These are phyloP conservation scores for Coemansia sp. DNA, from an alignment of 192 early-diverging fungal genomes.

Conservation along the genomic window DNA sequence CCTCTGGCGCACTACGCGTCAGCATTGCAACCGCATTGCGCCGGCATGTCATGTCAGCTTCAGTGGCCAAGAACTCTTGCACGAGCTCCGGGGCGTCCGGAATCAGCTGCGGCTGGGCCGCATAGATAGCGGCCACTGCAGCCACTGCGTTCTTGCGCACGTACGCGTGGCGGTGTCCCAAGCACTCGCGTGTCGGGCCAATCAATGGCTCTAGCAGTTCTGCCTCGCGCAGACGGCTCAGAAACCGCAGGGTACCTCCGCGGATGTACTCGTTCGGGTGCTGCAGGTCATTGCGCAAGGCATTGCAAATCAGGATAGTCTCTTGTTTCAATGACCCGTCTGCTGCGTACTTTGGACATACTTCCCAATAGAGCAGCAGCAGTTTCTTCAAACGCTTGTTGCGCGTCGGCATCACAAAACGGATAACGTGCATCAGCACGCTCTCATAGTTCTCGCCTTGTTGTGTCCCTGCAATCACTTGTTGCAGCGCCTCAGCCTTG, in stretches of 20 bases:
- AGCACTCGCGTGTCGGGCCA: constrained; percentile 81
- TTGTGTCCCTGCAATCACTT: constrained; percentile 83
- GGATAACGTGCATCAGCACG: constrained; percentile 97
- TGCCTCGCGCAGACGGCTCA: constrained; percentile 93
- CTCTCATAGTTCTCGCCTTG: constrained; percentile 89
- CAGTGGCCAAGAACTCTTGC: constrained; percentile 63
- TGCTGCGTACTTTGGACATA: constrained; percentile 87
- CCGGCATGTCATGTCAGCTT: constrained; percentile 89
- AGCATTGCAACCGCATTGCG: constrained; percentile 96
- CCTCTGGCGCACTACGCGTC: constrained; percentile 67
- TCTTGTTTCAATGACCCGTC: constrained; percentile 94
- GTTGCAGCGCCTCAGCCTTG: constrained; percentile 94
- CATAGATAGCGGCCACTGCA: constrained; percentile 87
- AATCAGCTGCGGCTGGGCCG: constrained; percentile 85
- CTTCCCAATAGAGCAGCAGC: constrained; percentile 95
- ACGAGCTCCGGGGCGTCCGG: constrained; percentile 95
- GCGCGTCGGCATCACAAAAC: constrained; percentile 93
- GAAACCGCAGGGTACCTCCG: constrained; percentile 87
- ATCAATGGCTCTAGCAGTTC: constrained; percentile 94
- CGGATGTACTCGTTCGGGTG: constrained; percentile 99
- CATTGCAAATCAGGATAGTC: constrained; percentile 96
- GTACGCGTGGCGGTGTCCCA: constrained; percentile 96
- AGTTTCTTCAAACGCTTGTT: constrained; percentile 98
- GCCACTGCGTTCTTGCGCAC: constrained; percentile 97
- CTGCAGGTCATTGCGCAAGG: constrained; percentile 91